These are phyloP conservation scores for Cajanus cajan DNA, from an alignment of 306 rosid species.

Conservation along the genomic window DNA sequence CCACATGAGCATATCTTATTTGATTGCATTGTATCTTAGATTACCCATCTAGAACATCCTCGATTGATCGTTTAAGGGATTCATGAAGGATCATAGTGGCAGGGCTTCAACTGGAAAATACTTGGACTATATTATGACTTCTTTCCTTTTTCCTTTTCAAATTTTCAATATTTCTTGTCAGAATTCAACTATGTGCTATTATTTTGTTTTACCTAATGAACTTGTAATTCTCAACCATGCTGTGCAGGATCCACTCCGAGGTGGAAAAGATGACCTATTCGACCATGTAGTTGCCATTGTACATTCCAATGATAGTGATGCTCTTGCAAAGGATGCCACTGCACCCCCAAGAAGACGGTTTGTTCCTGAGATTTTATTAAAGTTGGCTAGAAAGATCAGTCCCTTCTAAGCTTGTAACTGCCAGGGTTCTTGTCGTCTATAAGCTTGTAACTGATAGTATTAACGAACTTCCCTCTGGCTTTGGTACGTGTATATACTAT, in stretches of 20 bases:
- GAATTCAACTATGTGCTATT: background rate
- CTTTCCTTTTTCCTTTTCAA: background rate
- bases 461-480: background rate
- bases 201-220: background rate
- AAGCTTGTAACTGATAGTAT: background rate
- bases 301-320: conserved; percentile 72
- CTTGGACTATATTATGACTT: background rate
- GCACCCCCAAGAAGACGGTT: conserved; percentile 77
- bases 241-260: conserved; percentile 90
- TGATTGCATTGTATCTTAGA: background rate
- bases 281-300: conserved; percentile 61
- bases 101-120: background rate
- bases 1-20: background rate
- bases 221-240: conserved; percentile 10
- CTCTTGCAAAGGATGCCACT: conserved; percentile 58
- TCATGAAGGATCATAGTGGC: background rate
- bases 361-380: conserved; percentile 80
- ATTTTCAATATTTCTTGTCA: background rate
- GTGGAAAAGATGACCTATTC: conserved; percentile 81
- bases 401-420: conserved; percentile 57
- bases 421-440: conserved; percentile 3
- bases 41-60: background rate
- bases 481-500: background rate
- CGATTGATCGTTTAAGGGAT: background rate
- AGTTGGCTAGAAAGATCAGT: conserved; percentile 65